These are phyloP conservation scores for Venturia carpophila DNA, from an alignment of 2,329 filamentous ascomycete species.

Conservation along the genomic window DNA sequence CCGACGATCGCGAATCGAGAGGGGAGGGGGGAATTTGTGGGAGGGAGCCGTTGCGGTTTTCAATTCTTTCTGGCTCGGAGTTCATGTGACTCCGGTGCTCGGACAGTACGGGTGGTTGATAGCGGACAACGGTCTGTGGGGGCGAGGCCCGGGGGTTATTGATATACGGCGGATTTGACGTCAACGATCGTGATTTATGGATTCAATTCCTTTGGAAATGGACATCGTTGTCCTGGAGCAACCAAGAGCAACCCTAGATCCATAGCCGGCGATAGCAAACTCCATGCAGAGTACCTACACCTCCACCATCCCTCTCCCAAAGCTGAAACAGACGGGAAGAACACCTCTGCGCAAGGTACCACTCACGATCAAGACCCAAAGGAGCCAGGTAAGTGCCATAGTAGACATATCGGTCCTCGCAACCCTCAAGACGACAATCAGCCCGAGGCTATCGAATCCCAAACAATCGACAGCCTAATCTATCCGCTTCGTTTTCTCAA, in stretches of 20 bases:
- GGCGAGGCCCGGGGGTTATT: neutral
- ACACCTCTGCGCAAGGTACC: neutral
- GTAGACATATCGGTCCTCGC: no score
- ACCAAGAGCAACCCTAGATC: no score
- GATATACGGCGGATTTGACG: no score
- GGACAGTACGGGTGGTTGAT: neutral
- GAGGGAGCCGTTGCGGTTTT: neutral
- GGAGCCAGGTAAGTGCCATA: neutral
- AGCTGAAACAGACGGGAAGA: neutral
- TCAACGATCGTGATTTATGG: neutral
- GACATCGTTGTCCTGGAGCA: no score
- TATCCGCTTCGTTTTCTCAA: no score
- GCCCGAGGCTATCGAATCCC: neutral
- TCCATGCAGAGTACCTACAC: neutral
- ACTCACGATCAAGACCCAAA: neutral
- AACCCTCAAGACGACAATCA: no score
- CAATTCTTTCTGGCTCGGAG: neutral
- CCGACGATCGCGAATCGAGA: neutral
- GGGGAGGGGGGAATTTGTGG: neutral
- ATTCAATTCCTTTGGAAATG: no score
- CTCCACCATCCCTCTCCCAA: neutral
- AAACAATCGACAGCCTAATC: no score
- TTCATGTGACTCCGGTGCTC: neutral
- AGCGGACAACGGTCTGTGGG: neutral
- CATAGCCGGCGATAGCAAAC: neutral